These are phyloP conservation scores for carrot (Daucus carota) DNA, from an alignment of 129 eudicot species.

Conservation along the genomic window DNA sequence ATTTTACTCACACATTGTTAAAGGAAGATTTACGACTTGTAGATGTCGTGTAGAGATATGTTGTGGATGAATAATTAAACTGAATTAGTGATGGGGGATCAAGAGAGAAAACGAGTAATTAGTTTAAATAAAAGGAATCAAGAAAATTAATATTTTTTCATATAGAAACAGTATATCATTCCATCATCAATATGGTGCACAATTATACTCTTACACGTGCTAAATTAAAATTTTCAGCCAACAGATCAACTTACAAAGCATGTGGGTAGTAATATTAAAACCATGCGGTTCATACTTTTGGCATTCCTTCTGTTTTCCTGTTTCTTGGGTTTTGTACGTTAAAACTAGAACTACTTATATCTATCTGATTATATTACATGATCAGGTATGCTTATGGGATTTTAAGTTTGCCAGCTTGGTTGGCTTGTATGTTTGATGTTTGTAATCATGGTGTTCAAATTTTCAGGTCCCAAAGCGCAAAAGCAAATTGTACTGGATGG, in stretches of 20 bases:
- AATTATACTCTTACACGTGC: neutral
- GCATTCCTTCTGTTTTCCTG: too few species aligned
- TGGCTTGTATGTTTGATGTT: neutral
- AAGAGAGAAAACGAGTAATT: neutral
- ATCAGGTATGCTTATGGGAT: neutral
- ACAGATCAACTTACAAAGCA: too few species aligned
- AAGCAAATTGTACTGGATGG: slow-evolving; percentile 91
- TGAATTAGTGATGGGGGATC: neutral
- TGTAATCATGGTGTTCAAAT: slow-evolving; percentile 7
- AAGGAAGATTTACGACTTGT: too few species aligned
- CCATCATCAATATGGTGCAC: neutral
- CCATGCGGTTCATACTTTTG: too few species aligned
- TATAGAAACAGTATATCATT: neutral
- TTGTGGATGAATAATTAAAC: too few species aligned
- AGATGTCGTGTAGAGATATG: too few species aligned
- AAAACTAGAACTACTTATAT: neutral
- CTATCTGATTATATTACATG: neutral
- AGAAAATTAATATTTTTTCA: too few species aligned
- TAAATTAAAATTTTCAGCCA: neutral
- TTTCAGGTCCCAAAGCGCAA: slow-evolving; percentile 53
- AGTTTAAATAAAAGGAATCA: neutral
- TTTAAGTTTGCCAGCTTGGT: neutral
- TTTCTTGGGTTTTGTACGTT: too few species aligned
- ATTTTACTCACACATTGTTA: too few species aligned
- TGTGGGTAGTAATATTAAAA: too few species aligned